Percentiles rank a stretch among this genome's conserved stretches.
Conservation (phyloP, 1,284 basidiomycete species). For the Gymnopus androsaceus region DNA sequence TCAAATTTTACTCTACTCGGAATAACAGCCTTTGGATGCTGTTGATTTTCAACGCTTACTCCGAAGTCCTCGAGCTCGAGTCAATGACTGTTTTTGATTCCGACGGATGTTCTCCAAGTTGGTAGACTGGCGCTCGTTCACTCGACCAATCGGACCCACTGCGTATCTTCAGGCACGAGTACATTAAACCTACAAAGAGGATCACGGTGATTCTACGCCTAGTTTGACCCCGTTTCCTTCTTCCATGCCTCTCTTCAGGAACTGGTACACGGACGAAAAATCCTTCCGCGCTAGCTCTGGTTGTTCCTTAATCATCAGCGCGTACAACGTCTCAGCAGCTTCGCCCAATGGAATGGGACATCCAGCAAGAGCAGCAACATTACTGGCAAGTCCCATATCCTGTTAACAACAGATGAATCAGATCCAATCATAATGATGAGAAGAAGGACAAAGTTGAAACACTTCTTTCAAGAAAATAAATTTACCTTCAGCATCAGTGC, state of each 20-base stretch:
- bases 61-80: neutral
- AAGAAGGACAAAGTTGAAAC: slow-evolving; percentile 1
- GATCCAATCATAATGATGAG: slow-evolving; percentile 5
- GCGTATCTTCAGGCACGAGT: neutral
- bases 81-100: neutral
- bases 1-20: too few species aligned
- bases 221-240: slow-evolving; percentile 12
- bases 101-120: slow-evolving; percentile 3
- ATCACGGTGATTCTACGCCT: neutral
- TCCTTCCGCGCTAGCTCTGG: slow-evolving; percentile 70
- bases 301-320: slow-evolving; percentile 49
- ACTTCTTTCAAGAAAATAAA: slow-evolving; percentile 4
- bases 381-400: slow-evolving; percentile 80
- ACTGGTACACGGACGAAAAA: slow-evolving; percentile 79
- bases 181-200: neutral
- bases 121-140: slow-evolving; percentile 6
- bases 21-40: neutral
- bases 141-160: neutral
- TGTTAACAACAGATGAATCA: slow-evolving; percentile 29
- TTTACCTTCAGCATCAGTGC: slow-evolving; percentile 80
- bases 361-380: slow-evolving; percentile 53
- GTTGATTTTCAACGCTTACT: neutral
- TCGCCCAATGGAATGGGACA: slow-evolving; percentile 66
- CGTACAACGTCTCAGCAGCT: slow-evolving; percentile 63
- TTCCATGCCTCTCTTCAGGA: slow-evolving; percentile 38